Conservation (phyloP, 2,329 filamentous ascomycete genomes). For the Albifimbria verrucaria region DNA sequence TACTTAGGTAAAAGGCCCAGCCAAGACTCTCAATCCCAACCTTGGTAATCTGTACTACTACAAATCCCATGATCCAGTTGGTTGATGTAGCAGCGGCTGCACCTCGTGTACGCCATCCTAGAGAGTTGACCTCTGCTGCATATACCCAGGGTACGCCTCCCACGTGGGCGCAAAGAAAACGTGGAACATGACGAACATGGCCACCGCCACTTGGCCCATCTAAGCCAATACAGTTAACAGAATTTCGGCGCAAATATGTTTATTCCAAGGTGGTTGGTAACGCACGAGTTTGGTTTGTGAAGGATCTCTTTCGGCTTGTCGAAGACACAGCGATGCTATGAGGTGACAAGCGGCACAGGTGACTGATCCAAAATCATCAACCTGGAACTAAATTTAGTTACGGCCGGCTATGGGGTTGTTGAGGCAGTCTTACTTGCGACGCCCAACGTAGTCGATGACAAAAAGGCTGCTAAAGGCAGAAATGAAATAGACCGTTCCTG, state of each 20-base stretch:
- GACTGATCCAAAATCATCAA: conserved; percentile 34
- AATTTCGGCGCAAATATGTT: too few relatives aligned
- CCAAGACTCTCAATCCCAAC: conserved; percentile 34
- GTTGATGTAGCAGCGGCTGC: conserved; percentile 41
- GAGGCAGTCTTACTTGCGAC: conserved; percentile 29
- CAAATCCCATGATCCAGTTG: conserved; percentile 41
- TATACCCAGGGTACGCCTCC: conserved; percentile 39
- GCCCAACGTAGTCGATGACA: conserved; percentile 35
- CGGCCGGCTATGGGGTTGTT: background rate
- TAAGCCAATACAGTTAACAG: conserved; percentile 5
- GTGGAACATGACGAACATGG: conserved; percentile 42
- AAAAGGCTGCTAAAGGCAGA: conserved; percentile 32
- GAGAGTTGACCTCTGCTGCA: conserved; percentile 37
- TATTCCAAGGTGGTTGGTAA: too few relatives aligned
- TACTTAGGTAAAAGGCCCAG: conserved; percentile 41
- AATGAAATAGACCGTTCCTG: conserved; percentile 33
- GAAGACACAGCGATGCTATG: conserved; percentile 15
- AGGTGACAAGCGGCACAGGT: conserved; percentile 32
- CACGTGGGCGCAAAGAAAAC: conserved; percentile 38
- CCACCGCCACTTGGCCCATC: conserved; percentile 35
- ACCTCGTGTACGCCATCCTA: conserved; percentile 37
- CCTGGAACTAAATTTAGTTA: conserved; percentile 11
- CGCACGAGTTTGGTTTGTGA: background rate
- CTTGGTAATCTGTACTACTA: conserved; percentile 42
- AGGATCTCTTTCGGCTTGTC: background rate